Conservation (phyloP, 352 stramenopile genomes). For the Phytophthora brassicae region DNA sequence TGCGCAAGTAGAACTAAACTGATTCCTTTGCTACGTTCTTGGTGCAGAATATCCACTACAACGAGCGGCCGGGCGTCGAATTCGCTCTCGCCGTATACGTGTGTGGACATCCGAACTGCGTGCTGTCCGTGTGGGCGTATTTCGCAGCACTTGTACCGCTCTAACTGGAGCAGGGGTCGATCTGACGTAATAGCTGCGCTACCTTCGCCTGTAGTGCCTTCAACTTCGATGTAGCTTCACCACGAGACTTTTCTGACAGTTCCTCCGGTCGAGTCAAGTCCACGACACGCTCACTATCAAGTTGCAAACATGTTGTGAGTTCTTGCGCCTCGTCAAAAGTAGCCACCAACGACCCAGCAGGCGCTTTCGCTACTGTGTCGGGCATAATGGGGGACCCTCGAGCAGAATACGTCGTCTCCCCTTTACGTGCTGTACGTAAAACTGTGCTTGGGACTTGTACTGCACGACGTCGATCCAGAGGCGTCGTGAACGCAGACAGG, state of each 20-base stretch:
- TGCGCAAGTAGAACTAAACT: constrained; percentile 9
- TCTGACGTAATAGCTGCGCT: constrained; percentile 57
- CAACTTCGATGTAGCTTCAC: constrained; percentile 61
- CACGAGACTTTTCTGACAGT: constrained; percentile 56
- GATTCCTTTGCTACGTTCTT: constrained; percentile 12
- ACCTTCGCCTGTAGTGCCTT: constrained; percentile 74
- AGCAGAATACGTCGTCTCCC: constrained; percentile 72
- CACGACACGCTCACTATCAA: constrained; percentile 61
- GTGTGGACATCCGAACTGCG: constrained; percentile 80
- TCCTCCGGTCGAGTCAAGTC: constrained; percentile 69
- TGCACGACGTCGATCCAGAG: constrained; percentile 28
- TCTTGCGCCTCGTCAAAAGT: constrained; percentile 55
- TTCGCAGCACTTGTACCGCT: constrained; percentile 64
- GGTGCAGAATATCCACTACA: constrained; percentile 86
- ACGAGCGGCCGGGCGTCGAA: constrained; percentile 80
- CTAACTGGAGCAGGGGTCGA: constrained; percentile 41
- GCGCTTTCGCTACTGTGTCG: constrained; percentile 55
- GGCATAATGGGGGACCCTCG: constrained; percentile 69
- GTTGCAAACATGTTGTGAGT: constrained; percentile 51
- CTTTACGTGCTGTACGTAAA: constrained; percentile 67
- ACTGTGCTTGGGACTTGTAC: constrained; percentile 35
- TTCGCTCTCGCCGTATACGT: constrained; percentile 91
- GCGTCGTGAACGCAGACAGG: constrained; percentile 45
- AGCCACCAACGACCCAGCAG: constrained; percentile 54
- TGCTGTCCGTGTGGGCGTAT: constrained; percentile 94